Conservation (phyloP, 345 rosid genomes). For the Gossypium raimondii region DNA sequence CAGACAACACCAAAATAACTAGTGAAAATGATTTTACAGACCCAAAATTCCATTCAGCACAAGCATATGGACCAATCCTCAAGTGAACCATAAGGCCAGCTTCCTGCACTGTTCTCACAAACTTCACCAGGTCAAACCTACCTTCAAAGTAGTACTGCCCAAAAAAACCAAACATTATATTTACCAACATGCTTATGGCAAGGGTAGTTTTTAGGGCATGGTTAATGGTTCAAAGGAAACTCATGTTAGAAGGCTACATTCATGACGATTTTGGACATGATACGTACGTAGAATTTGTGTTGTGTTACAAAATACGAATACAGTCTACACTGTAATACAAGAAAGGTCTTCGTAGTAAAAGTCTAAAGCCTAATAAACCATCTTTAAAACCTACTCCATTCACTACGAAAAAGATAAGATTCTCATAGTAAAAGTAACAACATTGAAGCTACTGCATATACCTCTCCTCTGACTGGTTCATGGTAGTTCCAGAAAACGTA, state of each 20-base stretch:
- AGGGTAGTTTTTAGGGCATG: neutral
- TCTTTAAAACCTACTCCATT: neutral
- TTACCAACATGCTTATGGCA: neutral
- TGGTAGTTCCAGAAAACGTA: constrained; percentile 68
- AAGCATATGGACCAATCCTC: constrained; percentile 72
- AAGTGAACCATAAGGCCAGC: constrained; percentile 63
- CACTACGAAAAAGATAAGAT: neutral
- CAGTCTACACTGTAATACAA: too few relatives aligned
- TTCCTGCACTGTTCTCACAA: constrained; percentile 50
- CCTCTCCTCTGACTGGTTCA: constrained; percentile 63
- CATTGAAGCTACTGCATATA: constrained; percentile 12
- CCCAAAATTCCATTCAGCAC: constrained; percentile 83
- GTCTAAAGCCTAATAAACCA: neutral
- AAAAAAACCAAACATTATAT: neutral
- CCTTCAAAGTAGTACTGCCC: constrained; percentile 56
- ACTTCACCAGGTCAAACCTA: constrained; percentile 60
- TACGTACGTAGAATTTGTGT: neutral
- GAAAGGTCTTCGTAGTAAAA: too few relatives aligned
- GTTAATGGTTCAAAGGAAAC: neutral
- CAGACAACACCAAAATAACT: neutral
- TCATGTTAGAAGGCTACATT: neutral
- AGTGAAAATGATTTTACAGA: constrained; percentile 8
- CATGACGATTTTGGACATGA: neutral
- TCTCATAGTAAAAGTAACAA: neutral
- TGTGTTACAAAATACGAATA: neutral